Conservation (phyloP, 108 stramenopile species). For the Pseudonitzschia delicatissima region DNA sequence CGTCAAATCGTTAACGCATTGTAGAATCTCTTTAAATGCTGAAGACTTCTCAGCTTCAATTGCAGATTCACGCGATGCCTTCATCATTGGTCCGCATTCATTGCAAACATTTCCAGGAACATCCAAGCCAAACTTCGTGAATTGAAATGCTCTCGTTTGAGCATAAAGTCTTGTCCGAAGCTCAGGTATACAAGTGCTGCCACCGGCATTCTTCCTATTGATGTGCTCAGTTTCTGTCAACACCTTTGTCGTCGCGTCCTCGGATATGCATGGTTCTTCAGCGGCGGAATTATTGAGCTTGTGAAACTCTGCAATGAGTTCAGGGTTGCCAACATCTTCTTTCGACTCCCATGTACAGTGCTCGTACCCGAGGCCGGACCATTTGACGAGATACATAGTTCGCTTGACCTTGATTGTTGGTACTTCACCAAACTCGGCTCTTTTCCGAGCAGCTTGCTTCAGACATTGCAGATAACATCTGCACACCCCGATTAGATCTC, state of each 20-base stretch:
- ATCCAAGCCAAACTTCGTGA: conserved; percentile 70
- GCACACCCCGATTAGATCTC: conserved; percentile 47
- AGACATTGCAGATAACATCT: conserved; percentile 75
- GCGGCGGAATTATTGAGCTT: conserved; percentile 65
- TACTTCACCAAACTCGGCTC: conserved; percentile 78
- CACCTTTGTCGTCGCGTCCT: conserved; percentile 45
- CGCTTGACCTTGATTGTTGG: conserved; percentile 75
- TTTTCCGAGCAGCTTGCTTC: conserved; percentile 73
- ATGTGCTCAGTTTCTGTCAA: conserved; percentile 52
- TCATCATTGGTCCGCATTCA: conserved; percentile 62
- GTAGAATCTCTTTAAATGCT: conserved; percentile 25
- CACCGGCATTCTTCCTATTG: conserved; percentile 59
- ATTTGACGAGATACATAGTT: conserved; percentile 94
- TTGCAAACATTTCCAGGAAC: conserved; percentile 50
- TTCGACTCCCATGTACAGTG: conserved; percentile 95
- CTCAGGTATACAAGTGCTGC: conserved; percentile 39
- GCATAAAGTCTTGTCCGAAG: conserved; percentile 69
- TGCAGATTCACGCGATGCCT: conserved; percentile 3
- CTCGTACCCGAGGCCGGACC: conserved; percentile 93
- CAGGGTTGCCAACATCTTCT: conserved; percentile 77
- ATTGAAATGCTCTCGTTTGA: conserved; percentile 76
- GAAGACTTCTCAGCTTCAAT: conserved; percentile 2
- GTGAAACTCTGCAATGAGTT: conserved; percentile 70
- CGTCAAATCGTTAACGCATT: conserved; percentile 38
- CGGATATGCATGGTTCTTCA: conserved; percentile 66